A percentile compares a stretch with the other conserved stretches of the same genome.
phyloP scores from a whole-genome alignment of 345 rosid genomes.

The Citropsis articulata region DNA sequence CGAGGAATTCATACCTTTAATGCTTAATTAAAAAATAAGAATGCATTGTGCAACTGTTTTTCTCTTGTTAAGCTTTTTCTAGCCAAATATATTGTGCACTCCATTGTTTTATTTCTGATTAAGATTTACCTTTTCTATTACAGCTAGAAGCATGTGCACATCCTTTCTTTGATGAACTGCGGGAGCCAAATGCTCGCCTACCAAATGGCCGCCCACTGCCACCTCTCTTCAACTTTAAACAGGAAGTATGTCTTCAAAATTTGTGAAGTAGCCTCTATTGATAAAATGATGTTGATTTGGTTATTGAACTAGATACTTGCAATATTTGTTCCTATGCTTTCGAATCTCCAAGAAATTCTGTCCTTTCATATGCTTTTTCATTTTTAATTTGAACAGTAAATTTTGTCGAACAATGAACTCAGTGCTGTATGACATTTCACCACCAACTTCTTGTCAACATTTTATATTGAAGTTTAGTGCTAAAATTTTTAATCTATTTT shows the following conservation, averaged over 20 bases:
- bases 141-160: slow-evolving; percentile 72
- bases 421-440: background rate
- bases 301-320: background rate
- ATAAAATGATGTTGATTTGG: background rate
- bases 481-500: background rate
- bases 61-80: background rate
- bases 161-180: slow-evolving; percentile 67
- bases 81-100: too few species aligned
- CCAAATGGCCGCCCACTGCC: slow-evolving; percentile 60
- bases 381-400: background rate
- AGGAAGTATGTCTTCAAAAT: slow-evolving; percentile 45
- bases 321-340: background rate
- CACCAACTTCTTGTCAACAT: background rate
- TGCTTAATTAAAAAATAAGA: background rate
- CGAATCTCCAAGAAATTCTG: background rate
- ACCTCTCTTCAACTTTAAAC: slow-evolving; percentile 65
- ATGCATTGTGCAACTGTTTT: background rate
- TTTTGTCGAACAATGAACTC: background rate
- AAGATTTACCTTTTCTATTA: background rate
- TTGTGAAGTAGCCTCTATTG: background rate
- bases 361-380: background rate
- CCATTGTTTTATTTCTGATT: background rate
- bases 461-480: background rate
- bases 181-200: slow-evolving; percentile 58
- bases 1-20: background rate